These are phyloP conservation scores for Sarocladium kiliense DNA, from an alignment of 2,329 filamentous ascomycete species.

Conservation along the genomic window DNA sequence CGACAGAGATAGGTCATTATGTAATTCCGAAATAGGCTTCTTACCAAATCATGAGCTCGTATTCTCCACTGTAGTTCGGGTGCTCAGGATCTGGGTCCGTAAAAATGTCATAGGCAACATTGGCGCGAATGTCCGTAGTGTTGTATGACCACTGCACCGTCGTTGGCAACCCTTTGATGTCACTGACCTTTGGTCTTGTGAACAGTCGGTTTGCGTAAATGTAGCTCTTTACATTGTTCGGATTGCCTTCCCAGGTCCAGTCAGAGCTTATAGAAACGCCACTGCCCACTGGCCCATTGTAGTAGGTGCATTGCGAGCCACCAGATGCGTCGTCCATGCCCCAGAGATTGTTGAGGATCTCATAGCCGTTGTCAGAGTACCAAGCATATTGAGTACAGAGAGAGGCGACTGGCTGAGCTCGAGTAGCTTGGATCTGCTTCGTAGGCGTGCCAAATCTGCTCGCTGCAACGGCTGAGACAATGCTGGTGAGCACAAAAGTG, in stretches of 20 bases:
- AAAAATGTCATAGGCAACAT: conserved; percentile 61
- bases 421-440: not conserved
- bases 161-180: conserved; percentile 28
- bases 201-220: conserved; percentile 33
- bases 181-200: conserved; percentile 22
- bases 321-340: conserved; percentile 24
- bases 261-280: conserved; percentile 33
- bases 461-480: too few relatives aligned
- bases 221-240: conserved; percentile 37
- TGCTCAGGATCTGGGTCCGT: conserved; percentile 35
- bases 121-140: conserved; percentile 43
- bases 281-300: conserved; percentile 24
- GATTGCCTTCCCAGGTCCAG: conserved; percentile 35
- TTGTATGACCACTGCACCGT: conserved; percentile 38
- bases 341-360: conserved; percentile 39
- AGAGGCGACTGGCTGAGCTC: not conserved
- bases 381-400: conserved; percentile 25
- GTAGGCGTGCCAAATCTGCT: not conserved
- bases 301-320: conserved; percentile 36
- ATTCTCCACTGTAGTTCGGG: conserved; percentile 33
- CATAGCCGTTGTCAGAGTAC: conserved; percentile 24
- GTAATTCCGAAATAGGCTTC: not conserved
- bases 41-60: conserved; percentile 63
- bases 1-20: not conserved
- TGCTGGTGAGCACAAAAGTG: too few relatives aligned